Evolutionary conservation across 2,329 filamentous ascomycete species (phyloP), one percentile per base, ranked within the genome.

Genomic region (Gliomastix tumulicola): DNA sequence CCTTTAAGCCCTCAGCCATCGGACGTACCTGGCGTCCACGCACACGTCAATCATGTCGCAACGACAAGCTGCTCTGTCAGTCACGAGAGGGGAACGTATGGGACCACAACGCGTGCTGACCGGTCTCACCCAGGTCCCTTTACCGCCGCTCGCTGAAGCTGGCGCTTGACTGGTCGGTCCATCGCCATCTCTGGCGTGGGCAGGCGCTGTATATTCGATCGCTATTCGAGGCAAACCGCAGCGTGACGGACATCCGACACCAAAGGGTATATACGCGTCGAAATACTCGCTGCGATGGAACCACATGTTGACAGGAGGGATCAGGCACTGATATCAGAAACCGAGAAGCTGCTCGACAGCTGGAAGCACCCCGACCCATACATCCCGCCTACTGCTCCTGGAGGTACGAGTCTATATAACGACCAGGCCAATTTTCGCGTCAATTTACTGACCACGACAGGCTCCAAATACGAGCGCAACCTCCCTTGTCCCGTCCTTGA

Each of bases 341-440:
- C 92, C 5, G 89, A 97, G 62, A 83, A 83, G 49, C 59, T 96
- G 41, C 68, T 98, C 44, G 79, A 92, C 54, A 85, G 82, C 62
- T 98, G 90, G 90, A 97, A 97, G 68, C 92, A 98, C 56, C 92
- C 92, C 4, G 92, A 98, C 60, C 89, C 92, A 21, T 97, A 95
- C 60, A 71, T 77, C 49, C 78, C 83, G 46, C 92, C 92, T 12
- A 94, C 88, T 30, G 90, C 92, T 27, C 92, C 92, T 10, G 92
- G 92, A 74, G 92, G 90, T 92, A 69, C 46, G 75, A 21, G 12
- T 19, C 12, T 34, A n/a, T 13, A 15, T 13, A n/a, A n/a, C n/a
- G n/a, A n/a, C n/a, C n/a, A n/a, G n/a, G n/a, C n/a, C n/a, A n/a
- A n/a, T n/a, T n/a, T n/a, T n/a, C n/a, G n/a, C n/a, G n/a, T n/a